These are phyloP conservation scores for Malassezia equina DNA, from an alignment of 1,284 basidiomycete genomes.

Conservation along the genomic window DNA sequence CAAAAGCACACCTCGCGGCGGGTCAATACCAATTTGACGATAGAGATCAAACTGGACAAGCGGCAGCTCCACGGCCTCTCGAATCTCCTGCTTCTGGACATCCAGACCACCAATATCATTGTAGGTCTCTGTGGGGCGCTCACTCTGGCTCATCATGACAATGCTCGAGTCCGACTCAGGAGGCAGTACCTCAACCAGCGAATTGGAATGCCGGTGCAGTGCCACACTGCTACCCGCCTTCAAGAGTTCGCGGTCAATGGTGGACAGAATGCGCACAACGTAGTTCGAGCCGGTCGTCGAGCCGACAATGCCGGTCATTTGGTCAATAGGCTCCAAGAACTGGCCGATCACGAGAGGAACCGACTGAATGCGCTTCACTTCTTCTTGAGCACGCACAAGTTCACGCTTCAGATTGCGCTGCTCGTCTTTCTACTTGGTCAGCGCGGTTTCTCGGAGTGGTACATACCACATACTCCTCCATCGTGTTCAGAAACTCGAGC, in stretches of 20 bases:
- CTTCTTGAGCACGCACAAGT: constrained; percentile 93
- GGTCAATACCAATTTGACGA: constrained; percentile 99
- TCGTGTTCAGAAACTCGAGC: constrained; percentile 47
- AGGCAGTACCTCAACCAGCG: constrained; percentile 92
- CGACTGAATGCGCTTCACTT: constrained; percentile 97
- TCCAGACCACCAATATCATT: constrained; percentile 84
- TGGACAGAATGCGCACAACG: constrained; percentile 92
- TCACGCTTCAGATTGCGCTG: constrained; percentile 95
- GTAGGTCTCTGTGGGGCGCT: constrained; percentile 56
- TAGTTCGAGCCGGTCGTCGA: constrained; percentile 98
- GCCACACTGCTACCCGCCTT: constrained; percentile 96
- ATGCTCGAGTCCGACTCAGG: constrained; percentile 98
- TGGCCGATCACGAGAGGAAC: constrained; percentile 99
- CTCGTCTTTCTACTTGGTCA: constrained; percentile 64
- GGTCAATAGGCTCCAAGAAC: constrained; percentile 97
- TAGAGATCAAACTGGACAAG: constrained; percentile 87
- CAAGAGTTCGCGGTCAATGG: constrained; percentile 89
- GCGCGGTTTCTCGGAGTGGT: neutral
- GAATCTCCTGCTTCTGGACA: constrained; percentile 95
- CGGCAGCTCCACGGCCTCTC: constrained; percentile 97
- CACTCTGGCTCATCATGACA: constrained; percentile 59
- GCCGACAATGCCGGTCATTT: constrained; percentile 92
- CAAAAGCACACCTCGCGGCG: constrained; percentile 76
- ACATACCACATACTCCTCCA: constrained; percentile 61
- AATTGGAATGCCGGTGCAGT: constrained; percentile 94